Conservation (phyloP, 192 early-diverging fungal genomes). For the Phycomyces nitens region DNA sequence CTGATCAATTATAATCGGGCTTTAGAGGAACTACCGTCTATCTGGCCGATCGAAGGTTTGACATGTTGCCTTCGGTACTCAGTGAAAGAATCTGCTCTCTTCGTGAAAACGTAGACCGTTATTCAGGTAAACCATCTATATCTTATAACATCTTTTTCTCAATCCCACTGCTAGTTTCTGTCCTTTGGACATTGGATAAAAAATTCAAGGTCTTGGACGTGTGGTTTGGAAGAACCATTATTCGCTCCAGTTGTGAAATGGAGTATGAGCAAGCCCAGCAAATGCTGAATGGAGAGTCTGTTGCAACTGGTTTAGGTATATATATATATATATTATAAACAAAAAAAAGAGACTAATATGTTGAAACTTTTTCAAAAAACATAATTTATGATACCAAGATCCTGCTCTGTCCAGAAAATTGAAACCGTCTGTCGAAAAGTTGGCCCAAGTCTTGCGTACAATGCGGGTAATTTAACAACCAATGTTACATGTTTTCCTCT, state of each 20-base stretch:
- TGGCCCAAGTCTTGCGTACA: constrained; percentile 51
- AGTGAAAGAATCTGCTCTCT: constrained; percentile 73
- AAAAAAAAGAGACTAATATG: neutral
- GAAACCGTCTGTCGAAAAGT: constrained; percentile 34
- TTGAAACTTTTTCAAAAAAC: neutral
- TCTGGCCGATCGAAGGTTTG: constrained; percentile 75
- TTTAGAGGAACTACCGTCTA: constrained; percentile 72
- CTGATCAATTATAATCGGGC: neutral
- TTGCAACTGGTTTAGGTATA: constrained; percentile 39
- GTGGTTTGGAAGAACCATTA: constrained; percentile 73
- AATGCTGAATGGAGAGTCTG: constrained; percentile 52
- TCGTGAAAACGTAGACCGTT: constrained; percentile 61
- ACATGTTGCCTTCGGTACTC: constrained; percentile 74
- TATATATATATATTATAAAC: neutral
- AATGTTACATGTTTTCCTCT: neutral
- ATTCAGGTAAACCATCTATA: constrained; percentile 43
- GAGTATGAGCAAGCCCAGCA: constrained; percentile 75
- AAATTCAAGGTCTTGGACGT: constrained; percentile 45
- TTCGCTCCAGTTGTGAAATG: constrained; percentile 73
- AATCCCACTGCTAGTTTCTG: constrained; percentile 45
- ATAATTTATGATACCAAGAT: constrained; percentile 43
- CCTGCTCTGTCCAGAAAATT: constrained; percentile 14
- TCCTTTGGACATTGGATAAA: constrained; percentile 63
- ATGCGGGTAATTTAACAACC: constrained; percentile 47
- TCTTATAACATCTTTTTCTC: neutral